Evolutionary conservation across 2,329 filamentous ascomycete genomes (phyloP).

Genomic region (Botrytis deweyae): DNA sequence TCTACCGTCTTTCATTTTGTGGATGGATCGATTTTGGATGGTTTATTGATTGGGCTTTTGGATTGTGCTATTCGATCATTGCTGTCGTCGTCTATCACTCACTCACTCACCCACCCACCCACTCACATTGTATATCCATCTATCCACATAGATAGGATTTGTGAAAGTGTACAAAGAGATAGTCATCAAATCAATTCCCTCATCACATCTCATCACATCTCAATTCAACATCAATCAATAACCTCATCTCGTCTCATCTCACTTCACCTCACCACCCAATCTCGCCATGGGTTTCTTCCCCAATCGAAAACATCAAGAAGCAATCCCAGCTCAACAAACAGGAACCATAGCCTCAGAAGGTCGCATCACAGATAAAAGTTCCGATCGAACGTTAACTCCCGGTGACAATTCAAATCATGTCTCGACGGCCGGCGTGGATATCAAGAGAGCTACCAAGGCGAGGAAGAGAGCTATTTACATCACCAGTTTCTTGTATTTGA

Average conservation of each 20-base stretch:
- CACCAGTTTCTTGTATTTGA: conserved; percentile 67
- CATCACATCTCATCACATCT: not conserved
- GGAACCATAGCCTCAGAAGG: conserved; percentile 22
- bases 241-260: not conserved
- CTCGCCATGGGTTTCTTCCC: conserved; percentile 36
- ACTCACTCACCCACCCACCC: not conserved
- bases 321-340: conserved; percentile 21
- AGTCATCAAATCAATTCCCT: not conserved
- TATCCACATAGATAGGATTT: not conserved
- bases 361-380: conserved; percentile 16
- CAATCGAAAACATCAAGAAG: conserved; percentile 25
- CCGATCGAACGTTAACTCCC: conserved; percentile 33
- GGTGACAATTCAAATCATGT: conserved; percentile 24
- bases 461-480: conserved; percentile 57
- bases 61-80: not conserved
- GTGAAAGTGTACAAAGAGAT: not conserved
- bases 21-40: not conserved
- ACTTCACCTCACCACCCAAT: conserved; percentile 33
- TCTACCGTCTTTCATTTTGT: not conserved
- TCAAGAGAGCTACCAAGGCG: conserved; percentile 51
- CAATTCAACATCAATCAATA: too few species aligned
- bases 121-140: not conserved
- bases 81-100: not conserved
- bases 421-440: conserved; percentile 33
- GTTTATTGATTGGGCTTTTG: not conserved